A percentile compares a stretch with the other conserved stretches of the same genome.
phyloP scores from a whole-genome alignment of 192 early-diverging fungal genomes.

The Jimgerdemannia lactiflua region DNA sequence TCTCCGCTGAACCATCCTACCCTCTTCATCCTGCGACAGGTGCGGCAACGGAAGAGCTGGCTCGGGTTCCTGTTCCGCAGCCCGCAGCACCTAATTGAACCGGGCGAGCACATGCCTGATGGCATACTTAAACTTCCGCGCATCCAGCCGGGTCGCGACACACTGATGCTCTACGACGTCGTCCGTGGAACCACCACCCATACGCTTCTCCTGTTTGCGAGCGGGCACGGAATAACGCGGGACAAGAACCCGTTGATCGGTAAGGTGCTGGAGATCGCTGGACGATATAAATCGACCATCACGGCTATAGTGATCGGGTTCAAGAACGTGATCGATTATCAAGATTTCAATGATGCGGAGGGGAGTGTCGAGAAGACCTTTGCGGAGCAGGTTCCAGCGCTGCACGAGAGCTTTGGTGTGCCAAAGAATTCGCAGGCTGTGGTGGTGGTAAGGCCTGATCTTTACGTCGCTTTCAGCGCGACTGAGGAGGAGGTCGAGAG shows the following conservation, averaged over 20 bases:
- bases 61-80: neutral
- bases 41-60: neutral
- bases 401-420: neutral
- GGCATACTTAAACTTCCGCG: neutral
- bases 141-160: neutral
- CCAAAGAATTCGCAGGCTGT: neutral
- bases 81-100: neutral
- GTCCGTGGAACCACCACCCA: neutral
- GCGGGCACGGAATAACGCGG: neutral
- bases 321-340: neutral
- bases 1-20: neutral
- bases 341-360: neutral
- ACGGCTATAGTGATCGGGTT: neutral
- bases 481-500: neutral
- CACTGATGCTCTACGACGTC: neutral
- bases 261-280: neutral
- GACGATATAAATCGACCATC: neutral
- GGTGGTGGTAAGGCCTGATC: constrained; percentile 24
- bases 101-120: neutral
- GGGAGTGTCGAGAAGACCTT: neutral
- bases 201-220: neutral
- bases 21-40: neutral
- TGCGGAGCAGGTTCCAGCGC: neutral
- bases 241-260: neutral
- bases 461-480: constrained; percentile 14